Evolutionary conservation across 306 rosid genomes (phyloP), one percentile per base, ranked within the genome.

Genomic region (Coriaria nepalensis): DNA sequence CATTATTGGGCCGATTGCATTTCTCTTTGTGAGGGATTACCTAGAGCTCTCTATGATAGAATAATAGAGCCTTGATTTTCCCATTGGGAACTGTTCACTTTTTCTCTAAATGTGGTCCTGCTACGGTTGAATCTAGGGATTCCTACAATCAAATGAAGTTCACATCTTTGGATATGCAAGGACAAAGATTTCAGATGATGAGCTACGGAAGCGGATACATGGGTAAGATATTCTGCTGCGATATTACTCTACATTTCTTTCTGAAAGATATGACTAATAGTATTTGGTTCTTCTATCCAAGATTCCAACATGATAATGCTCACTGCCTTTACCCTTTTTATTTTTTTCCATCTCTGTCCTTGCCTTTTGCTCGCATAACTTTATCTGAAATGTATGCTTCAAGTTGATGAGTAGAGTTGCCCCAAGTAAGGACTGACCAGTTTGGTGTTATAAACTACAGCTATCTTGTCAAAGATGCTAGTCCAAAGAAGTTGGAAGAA

Each of bases 81-180:
- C 35, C 20, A 6, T 37, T 4, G 4, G 10, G 33, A 42, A 43
- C 34, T 32, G 15, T 45, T 55, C 46, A 8, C 49, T 45, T 10
- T 7, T 56, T 2, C 36, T 43, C 20, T 45, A 43, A 32, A 7
- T 14, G 14, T 11, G 35, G 8, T 36, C 29, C 11, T 6, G 14
- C 44, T 13, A 37, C 47, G 42, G 45, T 54, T 70, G 36, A 57
- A 57, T 55, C 49, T 66, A 90, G 98, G 93, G 95, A 20, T 82
- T 85, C 76, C 79, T 90, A 35, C 74, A 52, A 34, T 65, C 79
- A 34, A 53, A 75, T 55, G 95, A 85, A 66, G 92, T 85, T 69
- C 74, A 69, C 71, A 82, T 90, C 54, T 90, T 90, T 75, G 98
- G 98, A 50, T 90, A 90, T 70, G 95, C 98, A 35, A 90, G 98